A percentile compares a stretch with the other conserved stretches of the same genome.
Evolutionary conservation across 1,284 basidiomycete species (phyloP).

Genomic region (Naganishia albida): DNA sequence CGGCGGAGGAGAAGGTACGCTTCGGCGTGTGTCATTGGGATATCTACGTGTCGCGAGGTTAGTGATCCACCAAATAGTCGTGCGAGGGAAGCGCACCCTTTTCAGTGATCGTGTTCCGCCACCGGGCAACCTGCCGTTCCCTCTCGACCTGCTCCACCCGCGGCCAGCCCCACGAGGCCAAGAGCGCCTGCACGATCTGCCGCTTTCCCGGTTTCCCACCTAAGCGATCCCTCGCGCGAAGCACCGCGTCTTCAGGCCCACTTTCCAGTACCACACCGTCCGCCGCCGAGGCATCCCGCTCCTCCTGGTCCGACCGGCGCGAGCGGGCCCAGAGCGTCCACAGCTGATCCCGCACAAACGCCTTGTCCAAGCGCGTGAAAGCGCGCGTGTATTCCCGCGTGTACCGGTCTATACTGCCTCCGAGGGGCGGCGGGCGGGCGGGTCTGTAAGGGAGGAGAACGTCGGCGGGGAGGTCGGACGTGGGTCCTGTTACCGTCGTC

Average conservation of each 20-base stretch:
- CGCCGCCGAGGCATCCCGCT: neutral
- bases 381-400: slow-evolving; percentile 19
- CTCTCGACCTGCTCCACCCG: slow-evolving; percentile 19
- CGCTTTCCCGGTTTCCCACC: slow-evolving; percentile 10
- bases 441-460: slow-evolving; percentile 19
- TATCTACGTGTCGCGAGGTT: neutral
- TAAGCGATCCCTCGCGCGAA: neutral
- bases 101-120: slow-evolving; percentile 28
- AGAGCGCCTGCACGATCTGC: slow-evolving; percentile 23
- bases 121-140: slow-evolving; percentile 14
- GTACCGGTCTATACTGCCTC: slow-evolving; percentile 17
- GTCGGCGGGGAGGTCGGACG: slow-evolving; percentile 8
- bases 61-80: neutral
- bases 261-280: too few relatives aligned
- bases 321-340: slow-evolving; percentile 1
- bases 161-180: slow-evolving; percentile 38
- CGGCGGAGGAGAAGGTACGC: slow-evolving; percentile 28
- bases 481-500: neutral
- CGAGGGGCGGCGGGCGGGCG: slow-evolving; percentile 7
- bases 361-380: slow-evolving; percentile 16
- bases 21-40: slow-evolving; percentile 28
- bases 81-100: slow-evolving; percentile 33
- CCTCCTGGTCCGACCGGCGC: neutral
- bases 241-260: too few relatives aligned
- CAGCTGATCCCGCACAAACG: slow-evolving; percentile 24